Evolutionary conservation across 2,329 filamentous ascomycete genomes (phyloP), one percentile per base, ranked within the genome.

Genomic region (Teratosphaeriaceae sp.): DNA sequence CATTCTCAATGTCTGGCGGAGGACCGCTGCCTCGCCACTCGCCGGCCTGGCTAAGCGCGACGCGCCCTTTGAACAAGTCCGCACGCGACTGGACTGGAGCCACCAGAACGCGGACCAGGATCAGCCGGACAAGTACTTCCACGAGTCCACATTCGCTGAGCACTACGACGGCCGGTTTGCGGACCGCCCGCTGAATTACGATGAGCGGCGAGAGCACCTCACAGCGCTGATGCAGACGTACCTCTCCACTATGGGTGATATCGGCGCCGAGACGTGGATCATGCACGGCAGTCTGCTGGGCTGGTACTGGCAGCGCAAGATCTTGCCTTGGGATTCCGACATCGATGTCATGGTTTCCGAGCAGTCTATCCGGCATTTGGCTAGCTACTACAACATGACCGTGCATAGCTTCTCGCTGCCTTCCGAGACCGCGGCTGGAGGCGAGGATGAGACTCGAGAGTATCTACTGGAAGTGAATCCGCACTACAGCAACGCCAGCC

Each of bases 291-390:
- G 73, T 5, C 61, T 81, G 30, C 63, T 80, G 13, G 75, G 76
- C 26, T 80, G 78, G 77, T 80, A 74, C 71, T 81, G 78, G 78
- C 79, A 79, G 51, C 67, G 72, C 41, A 70, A 71, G 55, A 72
- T 79, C 52, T 70, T 81, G 61, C 77, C 77, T 2, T 80, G 78
- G 77, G 78, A 81, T 55, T 73, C 71, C 11, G 77, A 81, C 51
- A 56, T 80, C 38, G 78, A 81, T 49, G 74, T 80, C 11, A 74
- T 79, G 56, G 68, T 81, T 13, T 72, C 73, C 5, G 73, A 78
- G 54, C 54, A 60, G 11, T 73, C 73, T 0, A 75, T 80, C 40
- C 58, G 67, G n/a, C 75, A 75, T 57, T 64, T 81, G 5, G 76
- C 74, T 8, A 61, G 64, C 19, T 78, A 76, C 60, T 78, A 79